Evolutionary conservation across 441 rosid species (phyloP), one percentile per base, ranked within the genome.

Genomic region (Omphalea diandra): DNA sequence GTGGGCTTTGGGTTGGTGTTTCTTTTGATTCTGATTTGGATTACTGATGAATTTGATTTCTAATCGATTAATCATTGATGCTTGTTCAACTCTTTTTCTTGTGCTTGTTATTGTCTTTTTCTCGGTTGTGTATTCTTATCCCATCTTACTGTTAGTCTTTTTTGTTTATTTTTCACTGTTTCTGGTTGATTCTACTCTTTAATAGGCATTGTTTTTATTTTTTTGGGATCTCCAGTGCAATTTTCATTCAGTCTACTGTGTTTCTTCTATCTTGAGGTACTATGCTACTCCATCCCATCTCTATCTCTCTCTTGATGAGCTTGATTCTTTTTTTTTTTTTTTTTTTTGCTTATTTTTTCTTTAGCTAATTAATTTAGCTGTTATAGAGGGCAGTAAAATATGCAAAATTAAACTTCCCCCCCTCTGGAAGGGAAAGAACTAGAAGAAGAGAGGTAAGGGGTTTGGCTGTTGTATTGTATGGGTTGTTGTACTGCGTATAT

Each of bases 231-330:
- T 36, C 41, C 49, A 50, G 27, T 54, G 44, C 26, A 29, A 63
- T 55, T 77, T 41, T 65, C 40, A 36, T 35, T 27, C 53, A n/a
- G 24, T 44, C 32, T n/a, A n/a, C n/a, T n/a, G n/a, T n/a, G n/a
- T n/a, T 71, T 40, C 71, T 63, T 68, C 50, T 27, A 11, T 67
- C 26, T 49, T n/a, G 29, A 64, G 75, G 53, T 73, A 40, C 65
- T 18, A 4, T 17, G 11, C 31, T 5, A 31, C n/a, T n/a, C 44
- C n/a, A n/a, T n/a, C n/a, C n/a, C n/a, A n/a, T 38, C 62, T 22
- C 5, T 66, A 55, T 69, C 60, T 27, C 49, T 61, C 36, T 50
- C 18, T 24, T 33, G 22, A 15, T 18, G 49, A 31, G 10, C 7
- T 26, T 55, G 7, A 46, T 44, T 14, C 38, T 55, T 32, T 57